Conservation (phyloP, 1,284 basidiomycete species). For the Boletellus sp. region DNA sequence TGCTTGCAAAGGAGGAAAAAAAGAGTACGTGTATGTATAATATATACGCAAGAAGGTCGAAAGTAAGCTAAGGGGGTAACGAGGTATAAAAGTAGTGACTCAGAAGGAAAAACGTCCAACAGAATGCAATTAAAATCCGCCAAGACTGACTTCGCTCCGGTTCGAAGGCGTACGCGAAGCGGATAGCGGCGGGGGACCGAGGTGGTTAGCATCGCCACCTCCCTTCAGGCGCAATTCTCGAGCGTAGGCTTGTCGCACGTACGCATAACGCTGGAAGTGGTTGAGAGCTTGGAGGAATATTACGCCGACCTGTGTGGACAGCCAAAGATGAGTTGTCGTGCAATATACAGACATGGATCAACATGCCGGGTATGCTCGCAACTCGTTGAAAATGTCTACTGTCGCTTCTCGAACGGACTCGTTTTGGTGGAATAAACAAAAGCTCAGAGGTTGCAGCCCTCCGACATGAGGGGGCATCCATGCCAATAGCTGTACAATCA, state of each 20-base stretch:
- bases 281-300: constrained; percentile 84
- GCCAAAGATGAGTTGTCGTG: not conserved
- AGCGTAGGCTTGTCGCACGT: constrained; percentile 69
- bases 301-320: constrained; percentile 66
- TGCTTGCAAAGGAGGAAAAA: too few relatives aligned
- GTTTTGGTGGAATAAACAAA: constrained; percentile 87
- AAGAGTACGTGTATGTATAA: too few relatives aligned
- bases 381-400: constrained; percentile 78
- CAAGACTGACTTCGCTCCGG: constrained; percentile 47
- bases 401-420: constrained; percentile 73
- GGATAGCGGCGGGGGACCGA: constrained; percentile 33
- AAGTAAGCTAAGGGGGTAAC: constrained; percentile 20
- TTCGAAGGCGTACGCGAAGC: constrained; percentile 45
- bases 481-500: constrained; percentile 66
- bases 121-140: constrained; percentile 27
- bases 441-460: constrained; percentile 81
- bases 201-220: constrained; percentile 35
- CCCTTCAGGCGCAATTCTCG: constrained; percentile 47
- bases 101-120: not conserved
- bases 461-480: constrained; percentile 75
- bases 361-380: constrained; percentile 74
- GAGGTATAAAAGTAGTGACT: not conserved
- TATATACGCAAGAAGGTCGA: constrained; percentile 32
- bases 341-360: not conserved
- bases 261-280: constrained; percentile 88